Evolutionary conservation across 306 rosid species (phyloP).

Genomic region (Crataegus laevigata): DNA sequence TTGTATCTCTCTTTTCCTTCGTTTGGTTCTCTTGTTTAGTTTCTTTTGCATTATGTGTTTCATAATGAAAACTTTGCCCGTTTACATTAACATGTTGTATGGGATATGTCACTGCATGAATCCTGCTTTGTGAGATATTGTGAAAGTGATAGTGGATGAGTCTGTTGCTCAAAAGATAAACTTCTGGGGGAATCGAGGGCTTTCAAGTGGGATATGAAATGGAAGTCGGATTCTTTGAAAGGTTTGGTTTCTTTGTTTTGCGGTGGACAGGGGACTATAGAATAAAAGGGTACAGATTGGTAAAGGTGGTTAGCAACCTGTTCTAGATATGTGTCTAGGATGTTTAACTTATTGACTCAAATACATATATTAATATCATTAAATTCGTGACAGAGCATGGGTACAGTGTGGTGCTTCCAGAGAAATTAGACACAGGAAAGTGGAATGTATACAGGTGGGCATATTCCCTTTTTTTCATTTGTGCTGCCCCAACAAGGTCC

Average conservation of each 20-base stretch:
- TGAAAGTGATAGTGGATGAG: not conserved
- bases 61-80: not conserved
- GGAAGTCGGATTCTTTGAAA: not conserved
- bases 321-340: not conserved
- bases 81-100: not conserved
- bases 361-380: constrained; percentile 14
- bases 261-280: not conserved
- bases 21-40: not conserved
- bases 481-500: not conserved
- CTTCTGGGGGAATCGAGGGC: not conserved
- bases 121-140: not conserved
- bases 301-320: not conserved
- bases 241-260: not conserved
- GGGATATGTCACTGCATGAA: not conserved
- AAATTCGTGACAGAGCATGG: constrained; percentile 70
- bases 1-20: not conserved
- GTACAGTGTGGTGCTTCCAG: constrained; percentile 89
- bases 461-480: constrained; percentile 13
- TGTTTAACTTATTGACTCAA: not conserved
- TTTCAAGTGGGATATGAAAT: not conserved
- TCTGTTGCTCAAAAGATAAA: not conserved
- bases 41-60: not conserved
- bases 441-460: constrained; percentile 91
- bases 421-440: constrained; percentile 87
- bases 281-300: not conserved